These are phyloP conservation scores for Bathelium albidoporum DNA, from an alignment of 495 filamentous ascomycete species.

Conservation along the genomic window DNA sequence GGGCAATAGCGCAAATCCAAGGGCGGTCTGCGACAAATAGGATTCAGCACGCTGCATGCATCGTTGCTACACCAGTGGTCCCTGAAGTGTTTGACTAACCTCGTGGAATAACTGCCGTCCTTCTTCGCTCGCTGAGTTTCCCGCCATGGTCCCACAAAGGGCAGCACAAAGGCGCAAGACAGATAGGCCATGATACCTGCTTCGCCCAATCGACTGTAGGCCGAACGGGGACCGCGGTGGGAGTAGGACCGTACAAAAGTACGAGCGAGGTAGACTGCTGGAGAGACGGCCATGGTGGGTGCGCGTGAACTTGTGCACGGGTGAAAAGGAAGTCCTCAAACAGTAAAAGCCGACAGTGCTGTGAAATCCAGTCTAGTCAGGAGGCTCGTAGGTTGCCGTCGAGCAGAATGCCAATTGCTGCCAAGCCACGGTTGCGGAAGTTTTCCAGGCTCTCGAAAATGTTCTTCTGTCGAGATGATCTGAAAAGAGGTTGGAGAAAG, in stretches of 20 bases:
- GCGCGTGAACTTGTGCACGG: neutral
- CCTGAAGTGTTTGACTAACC: neutral
- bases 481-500: neutral
- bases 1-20: constrained; percentile 2
- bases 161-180: constrained; percentile 1
- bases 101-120: constrained; percentile 3
- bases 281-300: neutral
- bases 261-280: neutral
- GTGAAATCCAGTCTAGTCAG: neutral
- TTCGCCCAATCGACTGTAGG: neutral
- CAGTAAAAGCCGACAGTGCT: neutral
- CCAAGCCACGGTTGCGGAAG: too few species aligned
- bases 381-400: neutral
- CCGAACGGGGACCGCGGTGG: neutral
- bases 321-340: neutral
- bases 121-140: constrained; percentile 1
- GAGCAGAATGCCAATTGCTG: neutral
- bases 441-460: neutral
- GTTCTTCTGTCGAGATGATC: neutral
- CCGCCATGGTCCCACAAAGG: neutral
- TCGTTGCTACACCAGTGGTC: neutral
- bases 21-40: neutral
- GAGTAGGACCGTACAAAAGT: neutral
- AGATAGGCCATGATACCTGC: constrained; percentile 4
- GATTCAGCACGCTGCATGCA: neutral